Base-by-base conservation (phyloP, 2,329 filamentous ascomycete genomes). In the Dactylellina leptospora region DNA sequence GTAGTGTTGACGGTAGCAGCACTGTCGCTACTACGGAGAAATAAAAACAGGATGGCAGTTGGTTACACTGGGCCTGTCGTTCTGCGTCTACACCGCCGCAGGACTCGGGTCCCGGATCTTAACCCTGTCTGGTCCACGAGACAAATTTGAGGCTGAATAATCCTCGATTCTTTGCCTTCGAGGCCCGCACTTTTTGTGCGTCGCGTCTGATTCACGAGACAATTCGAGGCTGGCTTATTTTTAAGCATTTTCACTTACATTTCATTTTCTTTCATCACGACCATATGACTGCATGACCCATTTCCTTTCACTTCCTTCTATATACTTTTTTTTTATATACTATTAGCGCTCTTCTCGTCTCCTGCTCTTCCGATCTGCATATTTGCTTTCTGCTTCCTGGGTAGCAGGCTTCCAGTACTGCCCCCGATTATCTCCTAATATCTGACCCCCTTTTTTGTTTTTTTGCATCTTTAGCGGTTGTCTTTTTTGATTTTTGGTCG, bases 41-140 rank as follows among this genome's bases (percentile, higher is more conserved):
- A 51, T 56, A 56, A 66, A 56, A 55, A 40, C 5, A 23, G 8
- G 61, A 66, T 66, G 61, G 61, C 61, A 58, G 22, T 18, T 51
- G 44, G 61, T 51, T 66, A 30, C 16, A 47, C 18, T 20, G 23
- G 51, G n/a, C 28, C 51, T 40, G 20, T 27, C n/a, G 44, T n/a
- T n/a, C n/a, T 53, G 18, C 28, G 27, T 3, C 23, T 16, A 8
- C 28, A 23, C 16, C 1, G 6, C 5, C n/a, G n/a, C n/a, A n/a
- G n/a, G 1, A 53, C 38, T 3, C 30, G 16, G 28, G 25, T 23
- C 18, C 20, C 6, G 20, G 4, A 38, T 9, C 22, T 36, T 23
- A 53, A 30, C 48, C 48, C 28, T n/a, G 47, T 53, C 48, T 51
- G 47, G 47, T 48, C 45, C 40, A 45, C 40, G 40, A 45, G 30